Evolutionary conservation across 331 rosid genomes (phyloP), one percentile per base, ranked within the genome.

Genomic region (Rhamnella rubrinervis): DNA sequence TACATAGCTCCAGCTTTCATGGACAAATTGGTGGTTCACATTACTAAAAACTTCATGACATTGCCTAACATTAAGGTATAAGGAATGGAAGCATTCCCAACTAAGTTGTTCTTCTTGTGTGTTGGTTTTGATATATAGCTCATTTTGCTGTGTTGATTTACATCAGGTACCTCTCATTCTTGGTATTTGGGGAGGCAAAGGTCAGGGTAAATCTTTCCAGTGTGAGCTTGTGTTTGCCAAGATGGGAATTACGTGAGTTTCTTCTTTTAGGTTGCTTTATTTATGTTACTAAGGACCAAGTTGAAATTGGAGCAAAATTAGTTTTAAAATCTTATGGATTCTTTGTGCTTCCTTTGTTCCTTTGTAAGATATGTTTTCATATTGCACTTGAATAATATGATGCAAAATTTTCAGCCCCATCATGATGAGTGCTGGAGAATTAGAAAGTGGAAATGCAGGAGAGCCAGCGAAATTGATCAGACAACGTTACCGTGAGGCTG

Each of bases 191-290:
- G 87, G 87, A 79, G 87, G 87, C 60, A 81, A 81, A 39, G 88
- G 89, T 59, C 86, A 85, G 71, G 89, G 89, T 31, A 81, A 85
- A 72, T 81, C 86, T 41, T 85, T 81, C 81, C 86, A 85, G 65
- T 85, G 89, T 73, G 89, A 81, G 77, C 89, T 85, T 70, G 86
- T 85, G 53, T 79, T 85, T 62, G 80, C 89, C 77, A 85, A 85
- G 82, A 85, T 85, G 89, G 86, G 89, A 81, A 81, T 85, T 71
- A 85, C 63, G 89, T 85, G 65, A 78, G 88, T 72, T 66, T 53
- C 25, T 21, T 17, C 25, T 19, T 57, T 55, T 15, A 5, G 4
- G 7, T 53, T 53, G 12, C 58, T 21, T 53, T 53, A 5, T 21
- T 18, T 21, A 53, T 7, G 20, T 53, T 53, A 53, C 9, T 4